These are phyloP conservation scores for Pseudozyma hubeiensis DNA, from an alignment of 1,284 basidiomycete genomes.

Conservation along the genomic window DNA sequence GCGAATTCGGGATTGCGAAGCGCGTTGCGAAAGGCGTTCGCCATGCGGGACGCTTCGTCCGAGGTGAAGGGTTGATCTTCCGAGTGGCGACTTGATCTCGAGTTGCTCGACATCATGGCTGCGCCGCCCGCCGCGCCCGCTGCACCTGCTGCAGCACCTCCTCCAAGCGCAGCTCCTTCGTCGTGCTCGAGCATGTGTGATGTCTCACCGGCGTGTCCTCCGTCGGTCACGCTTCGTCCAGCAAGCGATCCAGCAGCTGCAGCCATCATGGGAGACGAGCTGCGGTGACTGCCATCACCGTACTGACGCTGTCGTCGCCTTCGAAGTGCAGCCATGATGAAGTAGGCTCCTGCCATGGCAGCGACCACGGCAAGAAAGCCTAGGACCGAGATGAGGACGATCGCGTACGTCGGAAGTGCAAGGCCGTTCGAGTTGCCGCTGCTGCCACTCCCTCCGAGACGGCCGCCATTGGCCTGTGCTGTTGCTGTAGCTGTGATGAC, in stretches of 20 bases:
- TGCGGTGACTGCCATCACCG: conserved; percentile 35
- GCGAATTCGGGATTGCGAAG: conserved; percentile 56
- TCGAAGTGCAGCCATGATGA: conserved; percentile 52
- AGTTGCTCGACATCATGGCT: conserved; percentile 29
- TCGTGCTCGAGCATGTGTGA: conserved; percentile 46
- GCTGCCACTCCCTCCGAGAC: conserved; percentile 25
- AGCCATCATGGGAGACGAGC: conserved; percentile 55
- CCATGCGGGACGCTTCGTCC: conserved; percentile 58
- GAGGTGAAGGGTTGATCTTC: conserved; percentile 53
- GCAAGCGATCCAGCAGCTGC: conserved; percentile 42
- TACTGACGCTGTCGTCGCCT: conserved; percentile 34
- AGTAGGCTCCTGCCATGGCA: conserved; percentile 49
- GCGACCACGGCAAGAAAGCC: conserved; percentile 58
- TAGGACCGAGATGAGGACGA: conserved; percentile 61
- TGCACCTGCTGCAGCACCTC: conserved; percentile 16
- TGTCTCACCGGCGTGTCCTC: conserved; percentile 27
- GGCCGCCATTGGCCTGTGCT: conserved; percentile 55
- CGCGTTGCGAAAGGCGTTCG: conserved; percentile 55
- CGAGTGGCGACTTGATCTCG: conserved; percentile 32
- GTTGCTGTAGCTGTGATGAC: conserved; percentile 58
- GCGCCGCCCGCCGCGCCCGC: conserved; percentile 18
- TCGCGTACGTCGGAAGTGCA: conserved; percentile 55
- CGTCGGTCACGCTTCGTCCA: conserved; percentile 23
- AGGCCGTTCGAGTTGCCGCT: conserved; percentile 34
- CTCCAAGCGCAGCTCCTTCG: conserved; percentile 13